Evolutionary conservation across 441 rosid genomes (phyloP), one percentile per base, ranked within the genome.

Genomic region (Brassica balearica): DNA sequence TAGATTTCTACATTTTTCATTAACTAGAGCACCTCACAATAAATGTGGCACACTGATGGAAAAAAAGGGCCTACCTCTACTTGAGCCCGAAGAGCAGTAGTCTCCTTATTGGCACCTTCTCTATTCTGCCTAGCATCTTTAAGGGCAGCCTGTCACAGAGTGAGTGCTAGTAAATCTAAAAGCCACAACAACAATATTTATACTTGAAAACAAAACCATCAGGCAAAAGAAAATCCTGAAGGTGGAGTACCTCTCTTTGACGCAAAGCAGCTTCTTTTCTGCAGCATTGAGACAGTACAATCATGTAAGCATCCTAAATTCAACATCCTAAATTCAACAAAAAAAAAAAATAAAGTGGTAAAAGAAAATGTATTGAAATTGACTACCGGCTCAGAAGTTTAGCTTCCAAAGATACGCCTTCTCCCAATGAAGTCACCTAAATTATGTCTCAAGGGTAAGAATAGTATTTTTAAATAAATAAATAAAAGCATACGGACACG

Each of bases 381-480:
- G 78, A 72, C 69, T 67, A 87, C 95, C 95, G 74, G 88, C 88
- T 91, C 66, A 91, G 79, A 41, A 91, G 84, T 83, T 91, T 91
- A 46, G 95, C 92, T 86, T 91, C 93, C 82, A 91, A 80, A n/a
- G 95, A 91, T 71, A 87, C 92, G 62, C 93, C 93, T 86, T 91
- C 93, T 34, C 90, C 89, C 72, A 88, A 79, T 78, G 84, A 75
- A 74, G 87, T 83, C 29, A 90, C 89, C 93, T 86, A 67, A 6
- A 81, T 10, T 81, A 53, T 67, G 29, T 55, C 62, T 36, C 62
- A 62, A 76, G 17, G 2, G 72, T 81, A 48, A 76, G 71, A 53
- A 76, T 23, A 65, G 14, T 5, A 32, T 3, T 5, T 1, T 65
- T 77, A 71, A 70, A 20, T 1, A n/a, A 17, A 17, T 17, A 19